Evolutionary conservation across 129 eudicot genomes (phyloP).

Genomic region (Silybum marianum): DNA sequence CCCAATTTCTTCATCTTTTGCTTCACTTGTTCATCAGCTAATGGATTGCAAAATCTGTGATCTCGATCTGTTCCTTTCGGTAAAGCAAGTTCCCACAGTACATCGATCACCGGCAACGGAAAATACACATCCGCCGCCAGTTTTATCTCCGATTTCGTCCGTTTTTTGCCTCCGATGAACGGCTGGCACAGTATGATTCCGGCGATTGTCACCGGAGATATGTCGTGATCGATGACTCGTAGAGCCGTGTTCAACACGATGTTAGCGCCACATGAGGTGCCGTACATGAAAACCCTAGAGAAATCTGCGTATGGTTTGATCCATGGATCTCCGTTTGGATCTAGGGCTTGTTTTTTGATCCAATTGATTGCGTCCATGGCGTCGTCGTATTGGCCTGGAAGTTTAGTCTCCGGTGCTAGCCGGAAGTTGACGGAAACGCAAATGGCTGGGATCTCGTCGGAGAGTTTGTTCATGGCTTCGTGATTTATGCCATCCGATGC

Average conservation of each 20-base stretch:
- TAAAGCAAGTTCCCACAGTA: conserved; percentile 80
- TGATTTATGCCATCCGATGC: conserved; percentile 44
- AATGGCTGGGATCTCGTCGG: conserved; percentile 52
- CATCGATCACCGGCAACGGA: conserved; percentile 75
- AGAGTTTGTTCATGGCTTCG: conserved; percentile 41
- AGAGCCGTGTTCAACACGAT: conserved; percentile 56
- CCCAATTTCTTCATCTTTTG: conserved; percentile 54
- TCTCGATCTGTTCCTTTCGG: conserved; percentile 74
- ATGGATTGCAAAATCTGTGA: conserved; percentile 74
- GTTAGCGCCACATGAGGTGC: conserved; percentile 64
- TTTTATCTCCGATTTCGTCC: conserved; percentile 69
- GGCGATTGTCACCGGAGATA: conserved; percentile 46
- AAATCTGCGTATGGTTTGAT: conserved; percentile 52
- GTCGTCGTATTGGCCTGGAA: conserved; percentile 80
- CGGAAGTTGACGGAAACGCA: conserved; percentile 57
- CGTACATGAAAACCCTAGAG: conserved; percentile 61
- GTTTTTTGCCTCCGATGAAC: conserved; percentile 50
- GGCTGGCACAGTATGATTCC: conserved; percentile 68
- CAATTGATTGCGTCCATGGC: conserved; percentile 62
- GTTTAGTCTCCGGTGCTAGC: conserved; percentile 69
- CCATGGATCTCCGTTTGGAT: conserved; percentile 60
- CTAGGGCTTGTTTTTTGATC: conserved; percentile 47
- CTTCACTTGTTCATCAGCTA: conserved; percentile 37
- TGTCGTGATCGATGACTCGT: conserved; percentile 27
- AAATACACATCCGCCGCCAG: conserved; percentile 57